Evolutionary conservation across 2,329 filamentous ascomycete species (phyloP), one percentile per base, ranked within the genome.

Genomic region (Ascosphaera pollenicola): DNA sequence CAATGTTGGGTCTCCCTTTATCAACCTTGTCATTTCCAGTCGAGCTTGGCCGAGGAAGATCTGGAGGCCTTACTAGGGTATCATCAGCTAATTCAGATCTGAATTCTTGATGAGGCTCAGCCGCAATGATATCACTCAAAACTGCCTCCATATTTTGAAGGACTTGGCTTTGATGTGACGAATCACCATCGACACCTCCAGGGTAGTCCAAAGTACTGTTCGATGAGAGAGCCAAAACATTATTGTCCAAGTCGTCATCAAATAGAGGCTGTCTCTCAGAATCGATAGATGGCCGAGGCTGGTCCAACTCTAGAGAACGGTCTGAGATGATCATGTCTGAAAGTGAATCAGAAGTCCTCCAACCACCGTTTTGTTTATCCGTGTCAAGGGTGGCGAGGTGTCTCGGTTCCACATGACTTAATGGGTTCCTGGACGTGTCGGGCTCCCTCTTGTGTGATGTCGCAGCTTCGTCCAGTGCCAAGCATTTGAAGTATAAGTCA

Each of bases 81-180:
- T 70, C 66, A 36, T 67, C 66, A n/a, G 75, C 72, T 32, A 62
- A 61, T 2, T 57, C 60, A 2, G 64, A 65, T 44, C 65, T 32
- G 10, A 7, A n/a, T 3, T 32, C 30, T 32, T 78, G 73, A 47
- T 84, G 75, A 46, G 83, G 73, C 37, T 78, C 72, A 46, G 84
- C 75, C 47, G 83, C 83, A 64, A 98, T 79, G 44, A 98, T 98
- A 45, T 85, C 80, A 46, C 79, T 92, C 37, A 98, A 65, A 13
- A 85, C 89, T 46, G 80, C 74, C 54, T 95, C 85, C 70, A 98
- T 87, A 3, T 83, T 87, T 57, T 91, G 74, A 4, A 98, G 84
- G 19, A 94, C 78, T 43, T 77, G 70, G 1, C 70, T 79, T 49
- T 93, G 78, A 4, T 78, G 77, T 0, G 64, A 64, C 17, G 65